Evolutionary conservation across 768 basidiomycete species (phyloP), one percentile per base, ranked within the genome.

Genomic region (Stropharia rugosoannulata): DNA sequence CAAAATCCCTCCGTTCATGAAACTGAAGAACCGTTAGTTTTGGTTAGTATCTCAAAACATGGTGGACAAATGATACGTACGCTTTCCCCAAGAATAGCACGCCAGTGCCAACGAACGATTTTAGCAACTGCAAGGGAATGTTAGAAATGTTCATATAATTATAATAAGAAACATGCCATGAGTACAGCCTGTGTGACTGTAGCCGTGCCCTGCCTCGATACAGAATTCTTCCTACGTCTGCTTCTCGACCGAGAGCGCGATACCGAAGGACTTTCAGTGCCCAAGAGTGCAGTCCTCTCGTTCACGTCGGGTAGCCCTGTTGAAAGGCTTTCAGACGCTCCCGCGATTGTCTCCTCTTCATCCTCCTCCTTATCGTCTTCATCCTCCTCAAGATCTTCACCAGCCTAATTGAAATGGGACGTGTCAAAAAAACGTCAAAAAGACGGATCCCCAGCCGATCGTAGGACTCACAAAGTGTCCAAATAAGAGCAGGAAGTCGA

Each of bases 51-150:
- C 16, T 39, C 49, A 35, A 29, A 15, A 19, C 13, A 35, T 5
- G 39, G 32, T 12, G 32, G 6, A 51, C n/a, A 22, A 32, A 11
- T 35, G 9, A 48, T 16, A 62, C 90, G 64, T 70, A 94, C 89
- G 87, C 97, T 74, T 93, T 96, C 49, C 94, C 97, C 25, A 99
- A 81, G 75, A 99, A 98, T 36, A 99, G 70, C 9, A 99, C 89
- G 13, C 96, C 96, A 12, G 96, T 98, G 18, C 96, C 96, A 45
- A 98, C 86, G 64, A 98, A 98, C 1, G 90, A 85, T 72, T 98
- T 98, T 56, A 97, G 74, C 52, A 98, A 73, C 93, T 95, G 62
- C 10, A 10, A 45, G 56, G 40, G 15, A 25, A 39, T 3, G 22
- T 51, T 16, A 38, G 12, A 45, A 57, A 32, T 4, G 15, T 22